A percentile compares a stretch with the other conserved stretches of the same genome.
Evolutionary conservation across 805 yeast genomes (phyloP).

Genomic region (Babjeviella inositovora): DNA sequence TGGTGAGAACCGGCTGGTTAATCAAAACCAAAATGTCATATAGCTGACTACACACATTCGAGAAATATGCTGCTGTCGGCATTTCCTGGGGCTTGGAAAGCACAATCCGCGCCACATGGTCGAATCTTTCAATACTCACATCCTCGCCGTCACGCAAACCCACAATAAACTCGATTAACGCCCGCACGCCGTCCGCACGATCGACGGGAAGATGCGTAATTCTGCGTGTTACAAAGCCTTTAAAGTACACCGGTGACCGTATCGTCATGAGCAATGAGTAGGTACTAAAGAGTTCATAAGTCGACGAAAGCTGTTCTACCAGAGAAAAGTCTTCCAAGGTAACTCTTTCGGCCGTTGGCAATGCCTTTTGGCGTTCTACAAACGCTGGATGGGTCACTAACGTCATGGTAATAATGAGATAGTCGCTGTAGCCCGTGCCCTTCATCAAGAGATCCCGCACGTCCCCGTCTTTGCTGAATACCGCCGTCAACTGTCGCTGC

Average conservation of each 20-base stretch:
- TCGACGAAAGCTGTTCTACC: constrained; percentile 30
- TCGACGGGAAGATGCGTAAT: constrained; percentile 38
- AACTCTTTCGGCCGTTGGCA: constrained; percentile 3
- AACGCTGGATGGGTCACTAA: constrained; percentile 17
- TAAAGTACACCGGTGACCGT: constrained; percentile 32
- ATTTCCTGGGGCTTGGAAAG: constrained; percentile 43
- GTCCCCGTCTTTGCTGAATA: constrained; percentile 26
- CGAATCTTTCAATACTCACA: constrained; percentile 47
- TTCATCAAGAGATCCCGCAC: constrained; percentile 34
- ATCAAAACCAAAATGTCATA: constrained; percentile 38
- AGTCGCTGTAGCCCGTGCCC: constrained; percentile 56
- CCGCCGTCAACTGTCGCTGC: constrained; percentile 11
- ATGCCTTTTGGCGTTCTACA: constrained; percentile 1
- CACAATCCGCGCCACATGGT: constrained; percentile 50
- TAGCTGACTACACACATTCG: constrained; percentile 45
- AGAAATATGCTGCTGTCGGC: constrained; percentile 31
- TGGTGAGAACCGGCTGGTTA: constrained; percentile 43
- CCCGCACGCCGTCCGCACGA: constrained; percentile 54
- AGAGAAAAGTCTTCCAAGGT: constrained; percentile 5
- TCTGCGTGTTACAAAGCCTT: constrained; percentile 23
- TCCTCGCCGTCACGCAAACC: constrained; percentile 67
- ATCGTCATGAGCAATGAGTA: constrained; percentile 42
- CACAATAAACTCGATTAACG: constrained; percentile 60
- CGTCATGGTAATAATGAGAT: constrained; percentile 28
- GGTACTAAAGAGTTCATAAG: constrained; percentile 48